These are phyloP conservation scores for Achaetomiella virescens DNA, from an alignment of 495 filamentous ascomycete genomes.

Conservation along the genomic window DNA sequence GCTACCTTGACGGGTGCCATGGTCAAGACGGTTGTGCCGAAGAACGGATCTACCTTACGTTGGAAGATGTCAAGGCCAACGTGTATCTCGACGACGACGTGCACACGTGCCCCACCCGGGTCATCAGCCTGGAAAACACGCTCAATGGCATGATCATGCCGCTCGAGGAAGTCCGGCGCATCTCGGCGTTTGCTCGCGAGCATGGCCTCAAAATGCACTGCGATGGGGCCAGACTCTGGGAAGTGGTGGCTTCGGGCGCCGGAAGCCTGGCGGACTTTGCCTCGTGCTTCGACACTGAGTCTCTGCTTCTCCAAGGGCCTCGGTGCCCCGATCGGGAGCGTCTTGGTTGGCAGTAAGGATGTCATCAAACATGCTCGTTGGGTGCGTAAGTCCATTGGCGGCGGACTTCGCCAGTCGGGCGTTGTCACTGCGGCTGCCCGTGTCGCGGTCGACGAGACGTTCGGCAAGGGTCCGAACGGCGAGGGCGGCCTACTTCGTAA, in stretches of 20 bases:
- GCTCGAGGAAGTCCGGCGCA: conserved; percentile 58
- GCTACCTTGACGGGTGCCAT: conserved; percentile 55
- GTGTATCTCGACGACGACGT: conserved; percentile 43
- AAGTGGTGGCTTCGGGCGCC: conserved; percentile 57
- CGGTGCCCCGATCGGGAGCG: conserved; percentile 80
- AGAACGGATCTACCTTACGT: conserved; percentile 67
- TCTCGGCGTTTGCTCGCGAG: conserved; percentile 61
- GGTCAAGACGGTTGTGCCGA: conserved; percentile 51
- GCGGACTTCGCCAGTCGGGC: conserved; percentile 69
- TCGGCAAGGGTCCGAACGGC: conserved; percentile 53
- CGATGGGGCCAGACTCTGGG: conserved; percentile 83
- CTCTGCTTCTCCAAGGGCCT: conserved; percentile 88
- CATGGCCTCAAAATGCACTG: conserved; percentile 69
- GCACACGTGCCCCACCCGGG: conserved; percentile 63
- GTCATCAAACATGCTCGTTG: conserved; percentile 70
- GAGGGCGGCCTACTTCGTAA: conserved; percentile 57
- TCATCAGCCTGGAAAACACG: conserved; percentile 85
- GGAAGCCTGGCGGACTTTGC: conserved; percentile 62
- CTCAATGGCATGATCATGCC: conserved; percentile 74
- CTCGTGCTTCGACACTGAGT: conserved; percentile 70
- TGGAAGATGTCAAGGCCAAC: conserved; percentile 61
- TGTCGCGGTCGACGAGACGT: conserved; percentile 62
- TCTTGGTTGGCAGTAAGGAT: conserved; percentile 59
- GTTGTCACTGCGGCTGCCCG: conserved; percentile 53
- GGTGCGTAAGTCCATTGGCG: conserved; percentile 80